Conservation (phyloP, 805 yeast genomes). For the Candida orba region DNA sequence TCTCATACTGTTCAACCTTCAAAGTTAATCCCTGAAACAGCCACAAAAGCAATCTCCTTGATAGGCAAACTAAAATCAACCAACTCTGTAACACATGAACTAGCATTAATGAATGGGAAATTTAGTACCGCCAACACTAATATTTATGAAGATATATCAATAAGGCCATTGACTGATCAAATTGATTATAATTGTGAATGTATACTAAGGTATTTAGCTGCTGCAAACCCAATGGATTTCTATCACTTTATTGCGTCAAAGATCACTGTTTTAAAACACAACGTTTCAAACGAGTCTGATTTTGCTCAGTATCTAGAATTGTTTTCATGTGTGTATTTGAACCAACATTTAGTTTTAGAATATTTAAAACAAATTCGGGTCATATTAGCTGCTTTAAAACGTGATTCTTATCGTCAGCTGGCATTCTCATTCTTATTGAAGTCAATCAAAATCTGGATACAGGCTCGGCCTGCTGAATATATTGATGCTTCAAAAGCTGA, state of each 20-base stretch:
- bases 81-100: conserved; percentile 24
- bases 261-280: conserved; percentile 27
- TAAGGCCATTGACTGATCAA: conserved; percentile 20
- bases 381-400: conserved; percentile 30
- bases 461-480: conserved; percentile 41
- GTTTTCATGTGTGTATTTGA: conserved; percentile 36
- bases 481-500: conserved; percentile 20
- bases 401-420: conserved; percentile 39
- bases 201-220: conserved; percentile 39
- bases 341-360: conserved; percentile 27
- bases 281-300: conserved; percentile 29
- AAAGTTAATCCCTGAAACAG: conserved; percentile 21
- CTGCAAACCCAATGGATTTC: conserved; percentile 41
- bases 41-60: conserved; percentile 23
- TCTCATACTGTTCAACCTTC: conserved; percentile 29
- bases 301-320: conserved; percentile 40
- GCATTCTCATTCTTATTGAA: conserved; percentile 40
- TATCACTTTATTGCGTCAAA: conserved; percentile 28
- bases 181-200: conserved; percentile 34
- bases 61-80: conserved; percentile 28
- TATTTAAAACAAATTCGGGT: conserved; percentile 35
- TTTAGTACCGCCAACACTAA: conserved; percentile 8
- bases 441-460: conserved; percentile 41
- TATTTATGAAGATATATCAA: conserved; percentile 16
- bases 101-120: conserved; percentile 25